Evolutionary conservation across 257 asterid genomes (phyloP), one percentile per base, ranked within the genome.

Genomic region (Ocimum tenuiflorum): DNA sequence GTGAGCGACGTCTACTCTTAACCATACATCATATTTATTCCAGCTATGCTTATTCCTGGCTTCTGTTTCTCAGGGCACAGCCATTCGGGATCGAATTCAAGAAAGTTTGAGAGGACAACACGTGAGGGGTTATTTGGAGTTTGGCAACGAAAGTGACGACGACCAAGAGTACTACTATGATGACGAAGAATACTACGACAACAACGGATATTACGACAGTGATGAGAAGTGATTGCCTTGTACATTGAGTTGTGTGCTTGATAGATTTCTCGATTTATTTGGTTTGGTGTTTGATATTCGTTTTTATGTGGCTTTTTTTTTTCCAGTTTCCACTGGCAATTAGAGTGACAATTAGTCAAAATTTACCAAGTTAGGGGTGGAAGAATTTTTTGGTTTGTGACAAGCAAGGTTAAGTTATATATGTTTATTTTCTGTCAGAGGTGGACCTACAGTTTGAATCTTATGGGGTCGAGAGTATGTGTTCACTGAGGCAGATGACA

Each of bases 61-160:
- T 20, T 68, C 17, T 74, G 33, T 33, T 48, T 70, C 60, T 73
- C 79, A 84, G 87, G 90, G 90, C n/a, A 79, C 85, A 1, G 85
- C 90, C 75, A 84, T 84, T 31, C 69, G 85, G 67, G 90, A 84
- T 65, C 77, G 81, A 31, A 81, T 84, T 72, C 90, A 84, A 70
- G 95, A 84, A 71, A 80, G 86, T 24, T 65, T 83, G 65, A 82
- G 71, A 72, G 87, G 83, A 57, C 88, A 84, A 35, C 81, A 67
- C 7, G 69, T 60, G 3, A 61, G 72, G 12, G 78, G 76, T 7
- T 51, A 78, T 45, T 72, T 83, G 68, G 76, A 51, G 38, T 51
- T 70, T 46, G 80, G 80, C 29, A 38, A 41, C 6, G 79, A 60
- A 46, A 76, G 75, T 22, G 85, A 79, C 12, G 84, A 65, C 17